Conservation (phyloP, 177 flowering plant genomes). For the Vitis hybrid region DNA sequence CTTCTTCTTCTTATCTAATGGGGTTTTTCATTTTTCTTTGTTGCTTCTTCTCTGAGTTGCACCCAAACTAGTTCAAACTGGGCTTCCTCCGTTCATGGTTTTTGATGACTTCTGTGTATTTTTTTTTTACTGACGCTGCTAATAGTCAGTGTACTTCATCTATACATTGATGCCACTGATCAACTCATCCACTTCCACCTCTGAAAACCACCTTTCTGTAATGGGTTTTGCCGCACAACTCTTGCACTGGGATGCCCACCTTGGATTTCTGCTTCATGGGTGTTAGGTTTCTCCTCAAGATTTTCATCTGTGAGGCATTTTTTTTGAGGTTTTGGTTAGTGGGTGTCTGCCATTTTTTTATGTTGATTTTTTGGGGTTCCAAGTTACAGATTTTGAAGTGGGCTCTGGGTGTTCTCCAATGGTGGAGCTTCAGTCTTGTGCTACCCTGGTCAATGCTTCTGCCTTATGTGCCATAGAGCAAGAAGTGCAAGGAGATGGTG, state of each 20-base stretch:
- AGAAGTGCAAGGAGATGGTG: slow-evolving; percentile 28
- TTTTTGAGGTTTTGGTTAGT: slow-evolving; percentile 7
- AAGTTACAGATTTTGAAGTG: slow-evolving; percentile 9
- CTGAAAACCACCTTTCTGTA: not conserved
- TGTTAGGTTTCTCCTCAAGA: slow-evolving; percentile 5
- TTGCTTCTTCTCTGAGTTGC: too few relatives aligned
- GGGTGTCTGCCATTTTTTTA: slow-evolving; percentile 7
- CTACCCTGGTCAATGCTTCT: slow-evolving; percentile 36
- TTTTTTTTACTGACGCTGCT: not conserved
- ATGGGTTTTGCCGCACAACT: not conserved
- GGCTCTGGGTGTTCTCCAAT: slow-evolving; percentile 18
- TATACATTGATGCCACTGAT: not conserved
- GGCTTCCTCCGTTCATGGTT: not conserved
- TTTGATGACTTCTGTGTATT: too few relatives aligned
- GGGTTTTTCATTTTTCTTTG: not conserved
- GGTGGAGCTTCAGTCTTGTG: slow-evolving; percentile 46
- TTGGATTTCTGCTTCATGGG: slow-evolving; percentile 8
- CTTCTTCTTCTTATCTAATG: not conserved
- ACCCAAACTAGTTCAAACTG: not conserved
- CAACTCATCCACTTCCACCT: not conserved
- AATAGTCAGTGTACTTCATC: not conserved
- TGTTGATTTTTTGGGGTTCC: slow-evolving; percentile 10
- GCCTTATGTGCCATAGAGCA: slow-evolving; percentile 35
- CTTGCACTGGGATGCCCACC: not conserved
- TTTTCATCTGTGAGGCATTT: not conserved